phyloP scores from a whole-genome alignment of 371 early-diverging fungal species.

The Apophysomyces variabilis region DNA sequence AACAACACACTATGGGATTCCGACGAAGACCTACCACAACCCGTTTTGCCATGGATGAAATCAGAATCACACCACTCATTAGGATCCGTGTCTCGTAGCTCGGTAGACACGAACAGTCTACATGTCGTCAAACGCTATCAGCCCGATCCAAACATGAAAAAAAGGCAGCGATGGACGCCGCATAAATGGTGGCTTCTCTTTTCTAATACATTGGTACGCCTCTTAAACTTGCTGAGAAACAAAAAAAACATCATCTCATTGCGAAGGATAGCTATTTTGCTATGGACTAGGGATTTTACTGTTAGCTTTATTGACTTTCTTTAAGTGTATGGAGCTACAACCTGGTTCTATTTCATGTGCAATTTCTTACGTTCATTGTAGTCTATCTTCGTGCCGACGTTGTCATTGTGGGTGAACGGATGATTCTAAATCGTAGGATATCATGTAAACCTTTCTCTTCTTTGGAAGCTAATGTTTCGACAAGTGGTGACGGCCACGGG shows the following conservation, averaged over 20 bases:
- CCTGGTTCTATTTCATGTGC: slow-evolving; percentile 14
- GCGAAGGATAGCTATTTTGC: slow-evolving; percentile 42
- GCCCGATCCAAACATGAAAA: slow-evolving; percentile 33
- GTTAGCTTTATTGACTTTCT: slow-evolving; percentile 44
- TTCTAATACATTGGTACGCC: slow-evolving; percentile 55
- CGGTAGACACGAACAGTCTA: slow-evolving; percentile 34
- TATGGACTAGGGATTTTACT: slow-evolving; percentile 49
- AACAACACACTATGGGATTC: slow-evolving; percentile 6
- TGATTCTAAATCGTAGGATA: slow-evolving; percentile 50
- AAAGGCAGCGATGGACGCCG: slow-evolving; percentile 55
- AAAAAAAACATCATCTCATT: slow-evolving; percentile 7
- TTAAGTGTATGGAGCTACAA: slow-evolving; percentile 42
- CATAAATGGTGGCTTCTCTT: slow-evolving; percentile 58
- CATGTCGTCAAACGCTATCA: slow-evolving; percentile 47
- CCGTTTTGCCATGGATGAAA: slow-evolving; percentile 54
- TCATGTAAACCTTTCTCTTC: background rate
- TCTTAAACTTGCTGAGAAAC: background rate
- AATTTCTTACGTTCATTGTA: slow-evolving; percentile 10
- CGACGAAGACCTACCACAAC: slow-evolving; percentile 36
- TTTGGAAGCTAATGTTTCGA: background rate
- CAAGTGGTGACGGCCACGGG: slow-evolving; percentile 57
- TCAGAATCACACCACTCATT: slow-evolving; percentile 45
- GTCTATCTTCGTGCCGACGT: slow-evolving; percentile 55
- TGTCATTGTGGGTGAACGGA: slow-evolving; percentile 45
- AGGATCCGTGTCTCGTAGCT: slow-evolving; percentile 22